Evolutionary conservation across 2,329 filamentous ascomycete genomes (phyloP), one percentile per base, ranked within the genome.

Genomic region (Blumeria hordei): DNA sequence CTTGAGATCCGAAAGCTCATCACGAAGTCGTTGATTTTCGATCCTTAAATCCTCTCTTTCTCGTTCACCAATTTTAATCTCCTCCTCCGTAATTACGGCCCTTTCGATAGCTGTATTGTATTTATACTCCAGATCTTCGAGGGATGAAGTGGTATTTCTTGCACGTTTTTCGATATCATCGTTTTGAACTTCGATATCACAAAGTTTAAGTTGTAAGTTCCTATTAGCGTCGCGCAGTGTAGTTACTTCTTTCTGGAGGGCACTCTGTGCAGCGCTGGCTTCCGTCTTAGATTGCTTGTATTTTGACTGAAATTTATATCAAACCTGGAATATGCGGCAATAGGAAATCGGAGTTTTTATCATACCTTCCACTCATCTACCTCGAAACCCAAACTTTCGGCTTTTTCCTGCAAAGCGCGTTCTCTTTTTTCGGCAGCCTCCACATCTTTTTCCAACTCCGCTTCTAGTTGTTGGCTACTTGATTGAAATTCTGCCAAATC

Each of bases 121-220:
- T 69, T 96, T 98, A 59, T 85, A 90, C 69, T 98, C 92, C 68
- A 98, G 74, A 65, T 98, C 92, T 69, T 98, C 92, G 58, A 96
- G 77, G 53, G 90, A 95, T 47, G 88, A 95, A 37, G 87, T 88
- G 33, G 90, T 95, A 68, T 95, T 92, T 62, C 92, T 81, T 61
- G 92, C 90, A 70, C 96, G 90, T 60, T 88, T 81, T 72, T 98
- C 92, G 66, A 90, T 95, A 68, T 98, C 92, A 72, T 98, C 92
- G 70, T 96, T 98, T 66, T 85, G 87, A 55, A 98, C 92, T 69
- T 98, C 92, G 62, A 90, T 94, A 67, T 98, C 92, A 61, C 92
- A 82, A 56, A 98, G 72, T 68, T 77, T 85, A 59, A 94, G 73
- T 63, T 92, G 84, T 58, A 95, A 70, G 3, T 82, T 81, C 60